These are phyloP conservation scores for Phytophthora agathidicida DNA, from an alignment of 352 stramenopile species.

Conservation along the genomic window DNA sequence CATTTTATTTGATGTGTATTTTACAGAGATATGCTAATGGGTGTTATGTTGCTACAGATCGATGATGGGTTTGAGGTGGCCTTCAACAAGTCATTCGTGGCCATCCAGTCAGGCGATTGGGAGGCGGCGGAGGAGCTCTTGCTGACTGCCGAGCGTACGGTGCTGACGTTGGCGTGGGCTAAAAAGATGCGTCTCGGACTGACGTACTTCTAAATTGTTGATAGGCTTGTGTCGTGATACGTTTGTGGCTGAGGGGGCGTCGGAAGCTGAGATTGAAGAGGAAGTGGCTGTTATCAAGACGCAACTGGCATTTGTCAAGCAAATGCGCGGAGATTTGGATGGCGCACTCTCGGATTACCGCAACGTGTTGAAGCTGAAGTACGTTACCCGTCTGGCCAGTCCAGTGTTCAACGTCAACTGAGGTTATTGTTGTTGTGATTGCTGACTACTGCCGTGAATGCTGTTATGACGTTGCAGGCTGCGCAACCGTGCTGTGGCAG, in stretches of 20 bases:
- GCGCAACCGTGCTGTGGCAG: slow-evolving; percentile 63
- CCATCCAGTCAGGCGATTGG: slow-evolving; percentile 70
- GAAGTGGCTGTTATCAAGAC: slow-evolving; percentile 77
- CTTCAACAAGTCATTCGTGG: slow-evolving; percentile 88
- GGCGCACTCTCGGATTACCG: slow-evolving; percentile 74
- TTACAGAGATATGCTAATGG: too few species aligned
- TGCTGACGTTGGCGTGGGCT: background rate
- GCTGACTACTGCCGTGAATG: slow-evolving; percentile 4
- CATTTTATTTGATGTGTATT: too few species aligned
- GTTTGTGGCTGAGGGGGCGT: slow-evolving; percentile 57
- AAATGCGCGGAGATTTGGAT: slow-evolving; percentile 75
- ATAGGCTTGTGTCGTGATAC: slow-evolving; percentile 73
- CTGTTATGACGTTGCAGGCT: slow-evolving; percentile 43
- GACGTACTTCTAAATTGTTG: slow-evolving; percentile 1
- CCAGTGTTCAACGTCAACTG: background rate
- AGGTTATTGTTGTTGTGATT: slow-evolving; percentile 1
- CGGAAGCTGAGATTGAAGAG: slow-evolving; percentile 65
- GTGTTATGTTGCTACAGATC: slow-evolving; percentile 37
- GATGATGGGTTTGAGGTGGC: slow-evolving; percentile 82
- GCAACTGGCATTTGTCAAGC: slow-evolving; percentile 80
- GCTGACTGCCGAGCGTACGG: slow-evolving; percentile 61
- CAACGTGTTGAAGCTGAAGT: slow-evolving; percentile 85
- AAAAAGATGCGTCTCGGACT: background rate
- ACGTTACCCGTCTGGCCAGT: slow-evolving; percentile 12
- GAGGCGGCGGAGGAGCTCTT: slow-evolving; percentile 50